Evolutionary conservation across 352 stramenopile genomes (phyloP).

Genomic region (Blastocystis sp.): DNA sequence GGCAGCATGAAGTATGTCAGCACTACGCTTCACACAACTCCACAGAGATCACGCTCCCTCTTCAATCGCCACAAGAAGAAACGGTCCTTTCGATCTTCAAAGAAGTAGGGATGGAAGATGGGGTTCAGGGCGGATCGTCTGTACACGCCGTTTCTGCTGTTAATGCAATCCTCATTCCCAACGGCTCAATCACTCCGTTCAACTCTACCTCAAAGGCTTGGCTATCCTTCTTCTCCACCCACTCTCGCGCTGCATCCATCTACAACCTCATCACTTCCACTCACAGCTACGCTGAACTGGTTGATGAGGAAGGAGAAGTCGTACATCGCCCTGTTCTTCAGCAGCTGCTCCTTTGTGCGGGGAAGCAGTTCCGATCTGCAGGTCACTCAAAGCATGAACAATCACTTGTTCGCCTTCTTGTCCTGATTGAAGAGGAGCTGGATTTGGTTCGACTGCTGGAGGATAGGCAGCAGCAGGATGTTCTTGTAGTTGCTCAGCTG

Average conservation of each 20-base stretch:
- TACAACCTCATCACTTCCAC: background rate
- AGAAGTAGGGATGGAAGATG: conserved; percentile 9
- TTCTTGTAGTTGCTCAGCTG: background rate
- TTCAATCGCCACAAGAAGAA: background rate
- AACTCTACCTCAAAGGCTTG: background rate
- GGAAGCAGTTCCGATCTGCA: background rate
- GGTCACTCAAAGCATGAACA: background rate
- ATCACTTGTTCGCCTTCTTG: background rate
- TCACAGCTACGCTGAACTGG: background rate
- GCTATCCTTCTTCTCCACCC: background rate
- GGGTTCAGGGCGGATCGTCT: background rate
- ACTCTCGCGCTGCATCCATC: background rate
- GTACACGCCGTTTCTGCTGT: background rate
- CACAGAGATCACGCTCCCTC: conserved; percentile 13
- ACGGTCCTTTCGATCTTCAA: background rate
- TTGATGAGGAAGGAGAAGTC: background rate
- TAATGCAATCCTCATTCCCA: background rate
- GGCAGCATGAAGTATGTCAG: background rate
- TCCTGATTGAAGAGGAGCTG: background rate
- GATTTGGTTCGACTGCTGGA: background rate
- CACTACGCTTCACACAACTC: conserved; percentile 18
- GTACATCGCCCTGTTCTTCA: background rate
- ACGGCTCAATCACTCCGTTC: background rate
- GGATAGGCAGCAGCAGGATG: background rate
- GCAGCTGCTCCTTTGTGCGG: background rate